A percentile compares a stretch with the other conserved stretches of the same genome.
phyloP scores from a whole-genome alignment of 805 yeast species.

The Teunomyces funiuensis region DNA sequence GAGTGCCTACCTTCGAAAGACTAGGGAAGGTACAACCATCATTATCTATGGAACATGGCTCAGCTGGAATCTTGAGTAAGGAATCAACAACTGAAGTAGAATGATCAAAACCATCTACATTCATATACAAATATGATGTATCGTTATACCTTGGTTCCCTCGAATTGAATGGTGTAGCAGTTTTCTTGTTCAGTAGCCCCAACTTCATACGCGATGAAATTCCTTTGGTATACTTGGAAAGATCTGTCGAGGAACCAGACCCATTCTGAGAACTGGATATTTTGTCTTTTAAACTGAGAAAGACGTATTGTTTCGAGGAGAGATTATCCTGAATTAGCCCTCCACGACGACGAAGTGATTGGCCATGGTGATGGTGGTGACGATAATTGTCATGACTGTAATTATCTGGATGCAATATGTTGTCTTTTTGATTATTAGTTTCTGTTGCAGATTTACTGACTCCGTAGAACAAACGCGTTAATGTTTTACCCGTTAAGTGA shows the following conservation, averaged over 20 bases:
- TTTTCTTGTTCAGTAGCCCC: slow-evolving; percentile 27
- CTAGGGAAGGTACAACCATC: neutral
- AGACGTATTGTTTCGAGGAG: slow-evolving; percentile 19
- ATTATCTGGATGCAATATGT: neutral
- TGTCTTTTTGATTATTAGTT: neutral
- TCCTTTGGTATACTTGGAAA: slow-evolving; percentile 32
- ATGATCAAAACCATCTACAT: neutral
- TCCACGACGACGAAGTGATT: slow-evolving; percentile 2
- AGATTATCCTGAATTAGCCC: slow-evolving; percentile 1
- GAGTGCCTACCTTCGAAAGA: neutral
- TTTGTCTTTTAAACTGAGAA: slow-evolving; percentile 36
- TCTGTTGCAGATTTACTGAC: slow-evolving; percentile 1
- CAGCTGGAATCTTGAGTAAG: slow-evolving; percentile 18
- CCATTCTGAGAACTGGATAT: slow-evolving; percentile 19
- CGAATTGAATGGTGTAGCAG: neutral
- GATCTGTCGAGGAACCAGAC: slow-evolving; percentile 15
- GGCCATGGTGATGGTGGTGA: slow-evolving; percentile 9
- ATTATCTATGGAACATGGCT: slow-evolving; percentile 1
- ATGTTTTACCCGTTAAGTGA: slow-evolving; percentile 33
- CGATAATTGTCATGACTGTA: slow-evolving; percentile 7
- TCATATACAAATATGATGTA: neutral
- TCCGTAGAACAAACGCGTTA: slow-evolving; percentile 35
- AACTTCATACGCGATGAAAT: slow-evolving; percentile 32
- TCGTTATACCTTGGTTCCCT: neutral
- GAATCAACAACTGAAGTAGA: slow-evolving; percentile 12